These are phyloP conservation scores for Tilletia walkeri DNA, from an alignment of 1,284 basidiomycete genomes.

Conservation along the genomic window DNA sequence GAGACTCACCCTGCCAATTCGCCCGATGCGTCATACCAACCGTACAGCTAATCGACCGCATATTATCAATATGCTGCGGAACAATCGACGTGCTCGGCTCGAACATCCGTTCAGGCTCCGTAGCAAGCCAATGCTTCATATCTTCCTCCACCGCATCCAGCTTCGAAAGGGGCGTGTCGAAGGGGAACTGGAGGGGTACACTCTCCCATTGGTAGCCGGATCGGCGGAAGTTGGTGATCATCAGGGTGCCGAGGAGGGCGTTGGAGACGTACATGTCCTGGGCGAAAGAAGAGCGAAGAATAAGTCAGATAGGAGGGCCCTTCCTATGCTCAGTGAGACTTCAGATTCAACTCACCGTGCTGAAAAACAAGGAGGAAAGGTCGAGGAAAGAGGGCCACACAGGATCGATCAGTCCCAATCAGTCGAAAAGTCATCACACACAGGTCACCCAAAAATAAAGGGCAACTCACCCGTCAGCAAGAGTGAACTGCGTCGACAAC, in stretches of 20 bases:
- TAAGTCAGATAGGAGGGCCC: not conserved
- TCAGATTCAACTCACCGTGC: not conserved
- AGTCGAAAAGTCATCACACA: not conserved
- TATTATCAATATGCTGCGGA: conserved; percentile 46
- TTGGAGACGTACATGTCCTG: conserved; percentile 50
- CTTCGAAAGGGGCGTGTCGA: conserved; percentile 47
- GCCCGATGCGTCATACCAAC: conserved; percentile 52
- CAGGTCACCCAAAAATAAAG: too few species aligned
- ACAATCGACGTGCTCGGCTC: conserved; percentile 47
- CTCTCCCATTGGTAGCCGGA: conserved; percentile 50
- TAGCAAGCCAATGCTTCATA: conserved; percentile 52
- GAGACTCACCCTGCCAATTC: conserved; percentile 38
- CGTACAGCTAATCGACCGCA: conserved; percentile 46
- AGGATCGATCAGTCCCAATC: not conserved
- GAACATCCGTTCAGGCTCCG: conserved; percentile 50
- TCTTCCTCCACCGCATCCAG: conserved; percentile 51
- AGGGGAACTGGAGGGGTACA: conserved; percentile 45
- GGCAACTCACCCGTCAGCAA: conserved; percentile 32
- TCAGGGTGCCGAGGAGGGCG: conserved; percentile 37
- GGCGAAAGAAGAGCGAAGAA: too few species aligned
- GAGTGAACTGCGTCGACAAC: conserved; percentile 46
- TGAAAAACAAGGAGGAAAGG: conserved; percentile 1
- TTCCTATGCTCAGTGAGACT: not conserved
- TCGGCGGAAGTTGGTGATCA: conserved; percentile 49
- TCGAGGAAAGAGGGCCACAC: not conserved